These are phyloP conservation scores for Falciphora oryzae DNA, from an alignment of 2,329 filamentous ascomycete genomes.

Conservation along the genomic window DNA sequence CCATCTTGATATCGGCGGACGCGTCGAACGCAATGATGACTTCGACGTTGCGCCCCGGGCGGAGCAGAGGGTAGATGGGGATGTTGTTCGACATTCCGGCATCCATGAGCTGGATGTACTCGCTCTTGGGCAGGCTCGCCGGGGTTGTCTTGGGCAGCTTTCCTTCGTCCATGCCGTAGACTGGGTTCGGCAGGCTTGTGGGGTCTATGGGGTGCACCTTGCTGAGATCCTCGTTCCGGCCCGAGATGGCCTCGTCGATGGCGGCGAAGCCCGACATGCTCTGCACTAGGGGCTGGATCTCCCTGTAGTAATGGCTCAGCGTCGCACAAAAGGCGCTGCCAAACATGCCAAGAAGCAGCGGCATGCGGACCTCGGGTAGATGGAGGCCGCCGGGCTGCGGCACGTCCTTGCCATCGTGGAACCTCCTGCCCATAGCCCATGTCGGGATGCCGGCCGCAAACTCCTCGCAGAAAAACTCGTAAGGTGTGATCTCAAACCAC, in stretches of 20 bases:
- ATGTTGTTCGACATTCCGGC: conserved; percentile 98
- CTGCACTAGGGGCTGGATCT: conserved; percentile 76
- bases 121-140: conserved; percentile 62
- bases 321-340: conserved; percentile 96
- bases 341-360: conserved; percentile 88
- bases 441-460: conserved; percentile 87
- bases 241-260: conserved; percentile 77
- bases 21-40: conserved; percentile 91
- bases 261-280: conserved; percentile 68
- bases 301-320: conserved; percentile 90
- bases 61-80: conserved; percentile 87
- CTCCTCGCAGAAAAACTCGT: conserved; percentile 94
- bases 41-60: conserved; percentile 83
- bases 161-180: conserved; percentile 68
- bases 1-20: conserved; percentile 84
- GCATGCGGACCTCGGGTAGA: conserved; percentile 77
- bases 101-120: conserved; percentile 84
- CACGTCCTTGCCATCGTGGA: conserved; percentile 64
- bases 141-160: conserved; percentile 73
- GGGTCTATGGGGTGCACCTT: conserved; percentile 95
- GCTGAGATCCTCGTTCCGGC: conserved; percentile 74
- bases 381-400: conserved; percentile 57
- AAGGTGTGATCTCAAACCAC: conserved; percentile 94
- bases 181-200: conserved; percentile 84
- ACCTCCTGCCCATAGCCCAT: conserved; percentile 84